Evolutionary conservation across 805 yeast species (phyloP).

Genomic region (Candida hungchunana): DNA sequence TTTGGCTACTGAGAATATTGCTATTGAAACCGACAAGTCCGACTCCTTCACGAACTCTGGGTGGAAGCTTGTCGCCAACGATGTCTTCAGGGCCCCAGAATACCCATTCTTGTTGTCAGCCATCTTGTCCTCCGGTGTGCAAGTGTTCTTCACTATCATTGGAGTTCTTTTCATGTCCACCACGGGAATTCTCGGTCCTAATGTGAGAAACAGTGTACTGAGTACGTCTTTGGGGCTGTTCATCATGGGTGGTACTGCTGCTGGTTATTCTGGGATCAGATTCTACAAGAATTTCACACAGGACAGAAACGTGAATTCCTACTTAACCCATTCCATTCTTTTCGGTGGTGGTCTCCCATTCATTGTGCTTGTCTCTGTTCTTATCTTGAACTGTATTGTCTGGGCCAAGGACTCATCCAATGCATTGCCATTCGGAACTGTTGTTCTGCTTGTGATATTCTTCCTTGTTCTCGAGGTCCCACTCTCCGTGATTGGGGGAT

Average conservation of each 20-base stretch:
- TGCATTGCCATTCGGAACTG: constrained; percentile 76
- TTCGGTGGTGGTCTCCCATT: constrained; percentile 49
- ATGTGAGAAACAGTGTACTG: constrained; percentile 62
- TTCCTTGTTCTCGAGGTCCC: constrained; percentile 72
- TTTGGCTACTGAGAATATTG: constrained; percentile 21
- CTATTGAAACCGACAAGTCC: constrained; percentile 24
- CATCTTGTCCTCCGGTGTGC: constrained; percentile 70
- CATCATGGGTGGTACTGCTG: constrained; percentile 65
- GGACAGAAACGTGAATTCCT: constrained; percentile 16
- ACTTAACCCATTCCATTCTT: constrained; percentile 31
- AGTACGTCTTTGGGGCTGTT: constrained; percentile 57
- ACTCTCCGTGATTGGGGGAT: constrained; percentile 70
- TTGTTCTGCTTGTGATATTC: constrained; percentile 52
- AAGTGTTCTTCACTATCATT: constrained; percentile 58
- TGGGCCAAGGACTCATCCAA: constrained; percentile 74
- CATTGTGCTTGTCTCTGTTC: constrained; percentile 42
- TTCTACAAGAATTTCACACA: constrained; percentile 53
- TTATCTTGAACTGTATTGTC: constrained; percentile 60
- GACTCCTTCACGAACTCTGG: constrained; percentile 31
- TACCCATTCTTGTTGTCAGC: constrained; percentile 47
- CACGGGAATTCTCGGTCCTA: constrained; percentile 56
- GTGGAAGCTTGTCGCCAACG: constrained; percentile 53
- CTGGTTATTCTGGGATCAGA: constrained; percentile 69
- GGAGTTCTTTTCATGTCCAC: constrained; percentile 59
- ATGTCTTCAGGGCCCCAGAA: constrained; percentile 51